These are phyloP conservation scores for Agroathelia rolfsii DNA, from an alignment of 1,284 basidiomycete species.

Conservation along the genomic window DNA sequence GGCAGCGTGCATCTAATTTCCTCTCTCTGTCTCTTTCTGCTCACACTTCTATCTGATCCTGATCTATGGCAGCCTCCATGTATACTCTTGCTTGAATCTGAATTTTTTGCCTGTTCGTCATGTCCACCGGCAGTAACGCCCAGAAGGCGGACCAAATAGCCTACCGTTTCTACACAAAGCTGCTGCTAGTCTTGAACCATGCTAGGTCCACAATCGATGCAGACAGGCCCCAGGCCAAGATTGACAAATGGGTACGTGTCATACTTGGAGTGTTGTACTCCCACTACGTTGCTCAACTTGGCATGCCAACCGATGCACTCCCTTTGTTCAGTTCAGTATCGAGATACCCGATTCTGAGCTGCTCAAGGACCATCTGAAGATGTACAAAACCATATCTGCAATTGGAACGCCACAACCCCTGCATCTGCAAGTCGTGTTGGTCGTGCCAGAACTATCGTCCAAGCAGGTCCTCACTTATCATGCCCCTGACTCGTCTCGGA, in stretches of 20 bases:
- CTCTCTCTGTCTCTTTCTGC: too few relatives aligned
- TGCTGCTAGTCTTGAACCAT: conserved; percentile 60
- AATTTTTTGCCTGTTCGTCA: background rate
- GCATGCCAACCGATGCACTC: conserved; percentile 2
- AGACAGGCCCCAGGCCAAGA: conserved; percentile 30
- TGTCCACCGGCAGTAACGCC: conserved; percentile 40
- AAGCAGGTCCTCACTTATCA: conserved; percentile 65
- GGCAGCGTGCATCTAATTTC: too few relatives aligned
- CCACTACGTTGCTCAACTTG: too few relatives aligned
- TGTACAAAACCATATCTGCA: conserved; percentile 49
- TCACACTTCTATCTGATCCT: too few relatives aligned
- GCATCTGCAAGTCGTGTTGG: conserved; percentile 58
- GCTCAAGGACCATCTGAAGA: conserved; percentile 50
- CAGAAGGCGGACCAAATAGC: conserved; percentile 77
- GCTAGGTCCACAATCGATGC: conserved; percentile 50
- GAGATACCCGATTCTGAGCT: conserved; percentile 61
- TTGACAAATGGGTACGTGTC: conserved; percentile 68
- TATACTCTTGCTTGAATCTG: background rate
- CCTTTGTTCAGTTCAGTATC: conserved; percentile 56
- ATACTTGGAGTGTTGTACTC: conserved; percentile 16
- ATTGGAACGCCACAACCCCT: conserved; percentile 31
- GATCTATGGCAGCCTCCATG: too few relatives aligned
- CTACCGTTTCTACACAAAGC: conserved; percentile 69
- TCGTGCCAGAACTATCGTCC: conserved; percentile 52
- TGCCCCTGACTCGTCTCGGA: conserved; percentile 44